Conservation (phyloP, 2,329 filamentous ascomycete genomes). For the Pseudonectria foliicola region DNA sequence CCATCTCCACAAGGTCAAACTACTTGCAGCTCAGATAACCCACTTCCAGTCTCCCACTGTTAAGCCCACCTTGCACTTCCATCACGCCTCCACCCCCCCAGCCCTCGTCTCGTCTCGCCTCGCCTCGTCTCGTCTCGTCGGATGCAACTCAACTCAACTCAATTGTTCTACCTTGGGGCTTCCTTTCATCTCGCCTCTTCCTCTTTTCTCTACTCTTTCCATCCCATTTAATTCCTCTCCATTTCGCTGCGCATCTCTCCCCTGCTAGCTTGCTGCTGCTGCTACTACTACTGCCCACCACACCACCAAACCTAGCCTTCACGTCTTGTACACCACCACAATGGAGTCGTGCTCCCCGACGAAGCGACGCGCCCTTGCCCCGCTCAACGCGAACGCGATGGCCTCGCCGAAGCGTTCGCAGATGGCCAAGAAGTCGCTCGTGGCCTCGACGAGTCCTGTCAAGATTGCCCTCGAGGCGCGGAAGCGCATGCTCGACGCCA, state of each 20-base stretch:
- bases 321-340: conserved; percentile 3
- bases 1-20: too few relatives aligned
- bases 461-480: conserved; percentile 21
- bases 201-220: neutral
- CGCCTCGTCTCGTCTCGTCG: too few relatives aligned
- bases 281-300: too few relatives aligned
- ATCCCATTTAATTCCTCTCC: neutral
- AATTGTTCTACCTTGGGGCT: neutral
- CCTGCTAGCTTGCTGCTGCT: too few relatives aligned
- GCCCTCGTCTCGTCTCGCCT: too few relatives aligned
- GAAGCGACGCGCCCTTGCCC: conserved; percentile 43
- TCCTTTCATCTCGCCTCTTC: too few relatives aligned
- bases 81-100: conserved; percentile 7
- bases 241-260: too few relatives aligned
- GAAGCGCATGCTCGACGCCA: conserved; percentile 20
- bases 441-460: conserved; percentile 8
- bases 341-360: conserved; percentile 29
- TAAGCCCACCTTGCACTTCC: conserved; percentile 1
- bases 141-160: too few relatives aligned
- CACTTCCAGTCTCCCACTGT: too few relatives aligned
- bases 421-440: conserved; percentile 6
- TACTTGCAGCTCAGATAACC: too few relatives aligned
- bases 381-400: conserved; percentile 39
- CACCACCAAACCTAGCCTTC: too few relatives aligned
- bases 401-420: conserved; percentile 23